phyloP scores from a whole-genome alignment of 2,329 filamentous ascomycete species.

The Ophiostoma sp. region DNA sequence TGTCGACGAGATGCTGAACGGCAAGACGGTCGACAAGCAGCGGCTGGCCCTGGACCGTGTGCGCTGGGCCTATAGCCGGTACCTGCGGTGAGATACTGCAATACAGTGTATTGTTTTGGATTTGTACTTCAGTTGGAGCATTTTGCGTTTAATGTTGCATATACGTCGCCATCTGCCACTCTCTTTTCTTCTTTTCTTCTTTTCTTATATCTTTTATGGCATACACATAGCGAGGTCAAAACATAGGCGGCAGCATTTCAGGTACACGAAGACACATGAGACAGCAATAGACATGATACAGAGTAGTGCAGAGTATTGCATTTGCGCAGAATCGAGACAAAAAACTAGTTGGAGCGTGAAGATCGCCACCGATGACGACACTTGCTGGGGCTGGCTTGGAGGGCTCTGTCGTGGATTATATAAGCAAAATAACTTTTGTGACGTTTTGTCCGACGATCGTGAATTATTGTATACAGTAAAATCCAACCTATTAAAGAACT shows the following conservation, averaged over 20 bases:
- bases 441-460: background rate
- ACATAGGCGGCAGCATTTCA: constrained; percentile 1
- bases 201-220: background rate
- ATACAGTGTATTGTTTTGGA: background rate
- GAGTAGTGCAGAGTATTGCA: background rate
- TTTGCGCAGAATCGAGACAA: background rate
- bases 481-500: background rate
- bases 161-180: background rate
- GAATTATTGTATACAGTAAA: background rate
- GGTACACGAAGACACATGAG: constrained; percentile 3
- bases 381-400: background rate
- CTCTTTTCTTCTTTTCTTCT: background rate
- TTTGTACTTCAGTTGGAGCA: background rate
- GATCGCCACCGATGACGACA: constrained; percentile 15
- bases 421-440: background rate
- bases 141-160: background rate
- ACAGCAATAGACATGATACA: background rate
- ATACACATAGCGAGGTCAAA: constrained; percentile 16
- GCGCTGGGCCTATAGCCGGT: constrained; percentile 83
- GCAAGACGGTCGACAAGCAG: constrained; percentile 73
- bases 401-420: background rate
- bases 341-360: background rate
- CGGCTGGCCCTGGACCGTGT: constrained; percentile 75
- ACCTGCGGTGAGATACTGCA: constrained; percentile 43
- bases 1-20: constrained; percentile 76